A percentile compares a stretch with the other conserved stretches of the same genome.
Evolutionary conservation across 306 rosid species (phyloP).

Genomic region (Citrullus colocynthis): DNA sequence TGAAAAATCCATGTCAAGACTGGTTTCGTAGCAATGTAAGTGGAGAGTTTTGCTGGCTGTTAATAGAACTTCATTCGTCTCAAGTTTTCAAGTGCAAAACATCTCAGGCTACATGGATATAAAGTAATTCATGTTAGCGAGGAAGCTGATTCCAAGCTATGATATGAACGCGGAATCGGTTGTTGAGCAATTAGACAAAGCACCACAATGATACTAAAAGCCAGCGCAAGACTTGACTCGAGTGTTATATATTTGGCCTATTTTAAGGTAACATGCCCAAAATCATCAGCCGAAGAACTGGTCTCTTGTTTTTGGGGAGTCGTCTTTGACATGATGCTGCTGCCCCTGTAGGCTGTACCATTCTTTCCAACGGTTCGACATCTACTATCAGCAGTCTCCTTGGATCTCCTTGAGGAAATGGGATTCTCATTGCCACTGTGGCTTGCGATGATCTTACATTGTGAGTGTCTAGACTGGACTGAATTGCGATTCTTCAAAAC

Average conservation of each 20-base stretch:
- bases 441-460: constrained; percentile 27
- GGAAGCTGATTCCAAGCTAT: background rate
- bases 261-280: constrained; percentile 9
- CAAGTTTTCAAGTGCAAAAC: background rate
- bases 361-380: constrained; percentile 18
- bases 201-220: background rate
- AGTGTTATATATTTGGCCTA: background rate
- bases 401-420: constrained; percentile 20
- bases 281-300: constrained; percentile 13
- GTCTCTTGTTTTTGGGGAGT: constrained; percentile 23
- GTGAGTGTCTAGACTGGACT: constrained; percentile 35
- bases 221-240: background rate
- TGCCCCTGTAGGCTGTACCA: constrained; percentile 11
- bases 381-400: constrained; percentile 19
- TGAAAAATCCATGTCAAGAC: background rate
- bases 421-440: constrained; percentile 20
- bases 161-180: background rate
- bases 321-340: constrained; percentile 28
- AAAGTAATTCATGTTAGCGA: background rate
- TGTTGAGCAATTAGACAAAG: background rate
- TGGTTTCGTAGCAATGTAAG: background rate
- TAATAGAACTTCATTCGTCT: background rate
- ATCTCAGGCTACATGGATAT: background rate
- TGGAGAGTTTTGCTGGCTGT: background rate
- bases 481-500: constrained; percentile 31